These are phyloP conservation scores for Anaeramoeba flamelloides DNA, from an alignment of 78 protist species.

Conservation along the genomic window DNA sequence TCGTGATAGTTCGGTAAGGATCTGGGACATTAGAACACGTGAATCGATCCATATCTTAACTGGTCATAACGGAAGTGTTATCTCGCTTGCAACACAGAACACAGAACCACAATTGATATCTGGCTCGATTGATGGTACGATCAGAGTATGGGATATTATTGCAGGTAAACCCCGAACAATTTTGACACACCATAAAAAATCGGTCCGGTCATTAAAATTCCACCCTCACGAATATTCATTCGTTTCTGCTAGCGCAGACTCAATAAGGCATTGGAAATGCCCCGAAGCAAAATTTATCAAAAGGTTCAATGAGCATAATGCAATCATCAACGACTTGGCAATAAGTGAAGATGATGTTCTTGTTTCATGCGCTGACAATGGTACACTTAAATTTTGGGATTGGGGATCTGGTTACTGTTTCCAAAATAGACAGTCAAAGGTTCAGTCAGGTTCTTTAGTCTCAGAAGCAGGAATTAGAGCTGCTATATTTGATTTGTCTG, in stretches of 20 bases:
- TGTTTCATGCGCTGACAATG: conserved; percentile 45
- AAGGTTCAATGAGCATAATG: conserved; percentile 62
- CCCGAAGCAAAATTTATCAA: conserved; percentile 77
- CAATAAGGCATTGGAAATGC: conserved; percentile 79
- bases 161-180: conserved; percentile 34
- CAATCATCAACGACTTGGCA: conserved; percentile 62
- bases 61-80: conserved; percentile 66
- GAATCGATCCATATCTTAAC: conserved; percentile 29
- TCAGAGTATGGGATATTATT: conserved; percentile 87
- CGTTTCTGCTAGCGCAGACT: conserved; percentile 72
- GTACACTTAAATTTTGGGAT: conserved; percentile 76
- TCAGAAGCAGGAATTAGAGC: conserved; percentile 60
- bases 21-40: conserved; percentile 89
- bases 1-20: conserved; percentile 60
- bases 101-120: conserved; percentile 33
- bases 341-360: conserved; percentile 60
- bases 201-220: conserved; percentile 47
- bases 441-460: conserved; percentile 48
- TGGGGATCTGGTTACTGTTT: conserved; percentile 77
- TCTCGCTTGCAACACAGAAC: conserved; percentile 43
- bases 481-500: conserved; percentile 66
- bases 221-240: conserved; percentile 78
- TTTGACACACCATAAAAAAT: conserved; percentile 91
- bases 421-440: conserved; percentile 43
- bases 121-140: conserved; percentile 59